Conservation (phyloP, 805 yeast species). For the Kodamaea kakaduensis region DNA sequence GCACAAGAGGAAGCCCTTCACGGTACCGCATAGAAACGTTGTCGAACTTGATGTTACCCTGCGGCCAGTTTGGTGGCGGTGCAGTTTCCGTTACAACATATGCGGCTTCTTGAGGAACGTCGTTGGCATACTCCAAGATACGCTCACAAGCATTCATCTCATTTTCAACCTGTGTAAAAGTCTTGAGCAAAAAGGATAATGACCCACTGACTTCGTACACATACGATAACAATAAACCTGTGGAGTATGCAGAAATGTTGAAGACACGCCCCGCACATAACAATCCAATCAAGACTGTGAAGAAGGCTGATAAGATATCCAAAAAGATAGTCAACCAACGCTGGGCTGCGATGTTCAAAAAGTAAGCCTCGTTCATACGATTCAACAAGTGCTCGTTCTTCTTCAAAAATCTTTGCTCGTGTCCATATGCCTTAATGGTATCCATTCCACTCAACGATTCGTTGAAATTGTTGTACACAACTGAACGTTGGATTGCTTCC, state of each 20-base stretch:
- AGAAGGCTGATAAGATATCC: slow-evolving; percentile 49
- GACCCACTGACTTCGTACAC: slow-evolving; percentile 52
- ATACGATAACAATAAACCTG: slow-evolving; percentile 66
- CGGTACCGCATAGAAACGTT: slow-evolving; percentile 53
- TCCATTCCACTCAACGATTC: slow-evolving; percentile 65
- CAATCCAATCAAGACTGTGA: slow-evolving; percentile 54
- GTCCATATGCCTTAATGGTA: slow-evolving; percentile 59
- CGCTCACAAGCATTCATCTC: slow-evolving; percentile 77
- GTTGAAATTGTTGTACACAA: slow-evolving; percentile 66
- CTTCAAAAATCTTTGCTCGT: slow-evolving; percentile 43
- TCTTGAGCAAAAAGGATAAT: slow-evolving; percentile 56
- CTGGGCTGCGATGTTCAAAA: slow-evolving; percentile 59
- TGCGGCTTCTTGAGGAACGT: slow-evolving; percentile 65
- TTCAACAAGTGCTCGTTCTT: slow-evolving; percentile 48
- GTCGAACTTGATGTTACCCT: slow-evolving; percentile 45
- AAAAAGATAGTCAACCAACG: slow-evolving; percentile 68
- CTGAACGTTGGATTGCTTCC: slow-evolving; percentile 67
- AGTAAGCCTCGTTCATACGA: slow-evolving; percentile 65
- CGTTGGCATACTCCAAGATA: slow-evolving; percentile 56
- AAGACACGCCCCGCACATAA: slow-evolving; percentile 60
- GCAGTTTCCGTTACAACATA: slow-evolving; percentile 42
- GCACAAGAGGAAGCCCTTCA: slow-evolving; percentile 56
- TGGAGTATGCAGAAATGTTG: slow-evolving; percentile 55
- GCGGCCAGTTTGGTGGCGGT: slow-evolving; percentile 51
- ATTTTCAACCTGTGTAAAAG: slow-evolving; percentile 69